Conservation (phyloP, 495 filamentous ascomycete species). For the Tuber umbilicatum region DNA sequence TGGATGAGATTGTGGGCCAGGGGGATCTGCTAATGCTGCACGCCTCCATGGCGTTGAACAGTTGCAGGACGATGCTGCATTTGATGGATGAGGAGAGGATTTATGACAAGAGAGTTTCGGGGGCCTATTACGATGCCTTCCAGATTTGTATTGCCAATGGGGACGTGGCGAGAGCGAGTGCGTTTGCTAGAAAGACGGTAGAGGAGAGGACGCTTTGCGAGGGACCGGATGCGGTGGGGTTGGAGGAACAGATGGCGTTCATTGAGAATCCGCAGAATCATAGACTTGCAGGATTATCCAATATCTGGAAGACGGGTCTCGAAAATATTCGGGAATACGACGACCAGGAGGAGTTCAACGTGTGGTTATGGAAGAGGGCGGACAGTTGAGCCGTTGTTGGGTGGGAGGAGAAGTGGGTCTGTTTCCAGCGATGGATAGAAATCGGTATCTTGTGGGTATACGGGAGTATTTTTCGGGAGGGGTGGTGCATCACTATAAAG, state of each 20-base stretch:
- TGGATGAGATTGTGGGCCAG: slow-evolving; percentile 43
- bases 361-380: slow-evolving; percentile 47
- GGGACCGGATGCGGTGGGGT: slow-evolving; percentile 43
- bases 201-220: slow-evolving; percentile 40
- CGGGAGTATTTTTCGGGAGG: not conserved
- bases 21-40: slow-evolving; percentile 23
- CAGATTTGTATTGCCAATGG: slow-evolving; percentile 47
- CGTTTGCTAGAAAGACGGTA: slow-evolving; percentile 46
- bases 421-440: not conserved
- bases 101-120: slow-evolving; percentile 36
- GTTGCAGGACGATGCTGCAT: slow-evolving; percentile 37
- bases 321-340: slow-evolving; percentile 40
- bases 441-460: not conserved
- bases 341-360: slow-evolving; percentile 44
- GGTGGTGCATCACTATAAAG: not conserved
- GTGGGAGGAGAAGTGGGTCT: not conserved
- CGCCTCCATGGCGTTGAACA: slow-evolving; percentile 38
- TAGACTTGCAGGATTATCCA: slow-evolving; percentile 41
- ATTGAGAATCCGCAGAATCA: slow-evolving; percentile 43
- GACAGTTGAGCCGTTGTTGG: not conserved
- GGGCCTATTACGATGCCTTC: slow-evolving; percentile 47
- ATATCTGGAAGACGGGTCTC: slow-evolving; percentile 43
- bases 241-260: slow-evolving; percentile 40
- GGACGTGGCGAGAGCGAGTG: slow-evolving; percentile 46
- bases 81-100: slow-evolving; percentile 43